Evolutionary conservation across 495 filamentous ascomycete species (phyloP).

Genomic region (Daldinia grandis): DNA sequence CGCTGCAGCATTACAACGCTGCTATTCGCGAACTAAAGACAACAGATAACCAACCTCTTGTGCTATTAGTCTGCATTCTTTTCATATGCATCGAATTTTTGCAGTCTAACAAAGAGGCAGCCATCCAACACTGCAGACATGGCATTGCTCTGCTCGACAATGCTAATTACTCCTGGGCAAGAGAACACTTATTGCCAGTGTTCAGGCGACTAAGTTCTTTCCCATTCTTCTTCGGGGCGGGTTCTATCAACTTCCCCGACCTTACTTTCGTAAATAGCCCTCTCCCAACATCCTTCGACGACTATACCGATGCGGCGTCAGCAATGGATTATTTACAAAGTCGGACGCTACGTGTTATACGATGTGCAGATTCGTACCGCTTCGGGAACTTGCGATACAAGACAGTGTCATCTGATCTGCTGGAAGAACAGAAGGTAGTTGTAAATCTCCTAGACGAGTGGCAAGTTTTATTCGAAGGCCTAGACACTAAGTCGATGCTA

Average conservation of each 20-base stretch:
- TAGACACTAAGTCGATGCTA: conserved; percentile 22
- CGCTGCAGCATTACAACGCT: conserved; percentile 49
- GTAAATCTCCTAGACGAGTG: conserved; percentile 33
- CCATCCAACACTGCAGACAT: conserved; percentile 52
- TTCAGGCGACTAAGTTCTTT: conserved; percentile 39
- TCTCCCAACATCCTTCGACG: conserved; percentile 12
- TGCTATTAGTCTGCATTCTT: conserved; percentile 62
- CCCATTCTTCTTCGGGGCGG: conserved; percentile 42
- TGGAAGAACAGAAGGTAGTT: conserved; percentile 17
- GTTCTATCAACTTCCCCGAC: conserved; percentile 38
- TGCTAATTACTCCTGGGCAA: conserved; percentile 36
- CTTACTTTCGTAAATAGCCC: conserved; percentile 9
- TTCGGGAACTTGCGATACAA: conserved; percentile 27
- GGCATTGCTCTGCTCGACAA: conserved; percentile 48
- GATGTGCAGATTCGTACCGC: conserved; percentile 39
- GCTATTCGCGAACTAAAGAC: conserved; percentile 47
- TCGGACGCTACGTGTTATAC: conserved; percentile 40
- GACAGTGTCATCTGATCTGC: conserved; percentile 9
- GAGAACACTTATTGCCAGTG: conserved; percentile 35
- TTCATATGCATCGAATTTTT: conserved; percentile 66
- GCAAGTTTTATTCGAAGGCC: conserved; percentile 32
- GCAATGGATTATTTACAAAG: conserved; percentile 40
- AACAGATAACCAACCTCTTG: conserved; percentile 43
- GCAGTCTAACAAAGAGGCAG: conserved; percentile 53
- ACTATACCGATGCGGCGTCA: conserved; percentile 26